These are phyloP conservation scores for Penicillium herquei DNA, from an alignment of 495 filamentous ascomycete genomes.

Conservation along the genomic window DNA sequence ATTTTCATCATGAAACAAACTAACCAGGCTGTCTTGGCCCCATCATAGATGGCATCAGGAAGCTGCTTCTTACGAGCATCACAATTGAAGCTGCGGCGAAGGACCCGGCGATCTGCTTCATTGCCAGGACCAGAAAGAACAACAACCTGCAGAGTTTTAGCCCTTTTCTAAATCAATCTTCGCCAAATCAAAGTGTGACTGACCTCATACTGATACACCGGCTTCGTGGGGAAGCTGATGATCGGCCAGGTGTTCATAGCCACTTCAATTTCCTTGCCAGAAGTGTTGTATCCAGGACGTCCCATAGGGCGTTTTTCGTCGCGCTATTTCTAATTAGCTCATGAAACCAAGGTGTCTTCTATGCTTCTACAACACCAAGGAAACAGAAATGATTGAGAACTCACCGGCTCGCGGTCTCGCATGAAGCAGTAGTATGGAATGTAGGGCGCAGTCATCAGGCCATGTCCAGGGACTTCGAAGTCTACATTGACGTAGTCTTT, in stretches of 20 bases:
- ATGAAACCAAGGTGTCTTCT: neutral
- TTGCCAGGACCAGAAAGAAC: neutral
- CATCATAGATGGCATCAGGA: conserved; percentile 70
- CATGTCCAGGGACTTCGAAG: neutral
- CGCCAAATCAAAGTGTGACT: conserved; percentile 34
- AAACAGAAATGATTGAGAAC: neutral
- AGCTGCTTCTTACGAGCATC: conserved; percentile 53
- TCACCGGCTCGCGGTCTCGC: neutral
- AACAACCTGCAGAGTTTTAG: neutral
- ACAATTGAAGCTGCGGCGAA: conserved; percentile 73
- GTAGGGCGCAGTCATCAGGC: neutral
- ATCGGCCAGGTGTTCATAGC: conserved; percentile 74
- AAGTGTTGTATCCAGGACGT: conserved; percentile 45
- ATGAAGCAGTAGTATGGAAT: neutral
- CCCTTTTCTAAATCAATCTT: neutral
- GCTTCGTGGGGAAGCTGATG: conserved; percentile 44
- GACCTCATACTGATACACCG: conserved; percentile 85
- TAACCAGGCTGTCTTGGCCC: conserved; percentile 75
- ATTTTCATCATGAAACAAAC: conserved; percentile 14
- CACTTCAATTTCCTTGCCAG: conserved; percentile 58
- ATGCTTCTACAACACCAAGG: neutral
- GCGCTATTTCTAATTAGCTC: neutral
- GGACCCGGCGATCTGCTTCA: conserved; percentile 12
- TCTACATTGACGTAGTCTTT: neutral
- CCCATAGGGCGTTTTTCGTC: neutral